phyloP scores from a whole-genome alignment of 1,284 basidiomycete species.

The Cerrena zonata region DNA sequence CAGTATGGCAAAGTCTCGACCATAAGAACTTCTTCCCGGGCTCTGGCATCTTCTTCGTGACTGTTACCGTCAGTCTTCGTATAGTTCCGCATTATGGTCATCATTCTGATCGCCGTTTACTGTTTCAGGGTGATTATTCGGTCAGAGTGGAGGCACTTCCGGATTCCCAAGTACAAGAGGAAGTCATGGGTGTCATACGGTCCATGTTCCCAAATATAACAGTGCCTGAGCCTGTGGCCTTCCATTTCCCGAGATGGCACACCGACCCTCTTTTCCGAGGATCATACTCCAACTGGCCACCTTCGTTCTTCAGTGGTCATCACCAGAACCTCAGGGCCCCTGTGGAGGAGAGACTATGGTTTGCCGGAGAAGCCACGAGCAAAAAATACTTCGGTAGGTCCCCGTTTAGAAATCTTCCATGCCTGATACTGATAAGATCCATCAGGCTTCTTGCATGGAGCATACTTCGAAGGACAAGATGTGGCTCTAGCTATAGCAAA shows the following conservation, averaged over 20 bases:
- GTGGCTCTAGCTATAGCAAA: conserved; percentile 30
- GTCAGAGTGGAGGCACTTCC: conserved; percentile 49
- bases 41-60: conserved; percentile 57
- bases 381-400: conserved; percentile 49
- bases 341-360: conserved; percentile 46
- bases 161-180: conserved; percentile 41
- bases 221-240: conserved; percentile 46
- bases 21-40: conserved; percentile 52
- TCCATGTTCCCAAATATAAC: conserved; percentile 51
- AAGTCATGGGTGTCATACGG: conserved; percentile 49
- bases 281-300: conserved; percentile 66
- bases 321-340: conserved; percentile 53
- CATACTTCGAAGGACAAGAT: conserved; percentile 30
- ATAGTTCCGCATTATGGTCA: neutral
- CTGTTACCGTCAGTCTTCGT: conserved; percentile 48
- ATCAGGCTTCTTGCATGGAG: conserved; percentile 31
- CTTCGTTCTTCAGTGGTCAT: conserved; percentile 46
- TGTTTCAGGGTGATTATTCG: conserved; percentile 47
- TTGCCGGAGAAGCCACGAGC: conserved; percentile 60
- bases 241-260: conserved; percentile 54
- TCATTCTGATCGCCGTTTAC: neutral
- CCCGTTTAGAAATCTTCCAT: neutral
- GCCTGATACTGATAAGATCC: conserved; percentile 25
- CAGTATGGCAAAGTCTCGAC: conserved; percentile 66
- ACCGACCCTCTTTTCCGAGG: conserved; percentile 53